Evolutionary conservation across 768 basidiomycete species (phyloP), one percentile per base, ranked within the genome.

Genomic region (Phylloporus arenicola): DNA sequence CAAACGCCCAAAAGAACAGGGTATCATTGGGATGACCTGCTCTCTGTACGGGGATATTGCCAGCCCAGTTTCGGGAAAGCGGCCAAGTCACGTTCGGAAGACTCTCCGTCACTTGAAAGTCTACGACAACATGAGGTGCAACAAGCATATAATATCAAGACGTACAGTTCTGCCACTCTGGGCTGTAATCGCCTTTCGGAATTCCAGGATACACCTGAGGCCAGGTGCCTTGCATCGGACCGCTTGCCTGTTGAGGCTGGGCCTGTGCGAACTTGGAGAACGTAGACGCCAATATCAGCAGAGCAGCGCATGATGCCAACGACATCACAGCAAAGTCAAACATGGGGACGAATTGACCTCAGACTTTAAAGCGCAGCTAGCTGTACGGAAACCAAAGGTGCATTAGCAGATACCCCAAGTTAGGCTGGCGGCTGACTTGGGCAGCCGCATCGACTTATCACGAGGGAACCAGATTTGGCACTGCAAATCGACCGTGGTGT

Each of bases 1-100:
- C 83, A 52, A 81, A 79, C 5, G 74, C 83, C 69, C 77, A 74
- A 57, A 85, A 84, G 67, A 84, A 86, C 2, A 85, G 64, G 0
- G 83, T 86, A 54, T 84, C 65, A 47, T 84, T 83, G 0, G 80
- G 80, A 62, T 83, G 82, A n/a, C 70, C 75, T 0, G 67, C 60
- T 44, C 83, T 75, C 50, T 81, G 72, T 1, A 84, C 83, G n/a
- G 76, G 76, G 43, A 85, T 72, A 53, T 83, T 85, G 30, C 83
- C 83, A 11, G 83, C 82, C 58, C 71, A 85, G 60, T 72, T 77
- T 8, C 74, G 75, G 40, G 72, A 64, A 16, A 71, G 62, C 16
- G 68, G 54, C 60, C 80, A 83, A 0, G 81, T 78, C 34, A 84
- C 69, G 50, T 83, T 83, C 4, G 83, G 82, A 10, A 84, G 72